Evolutionary conservation across 805 yeast species (phyloP), one percentile per base, ranked within the genome.

Genomic region (Brettanomyces anomalus): DNA sequence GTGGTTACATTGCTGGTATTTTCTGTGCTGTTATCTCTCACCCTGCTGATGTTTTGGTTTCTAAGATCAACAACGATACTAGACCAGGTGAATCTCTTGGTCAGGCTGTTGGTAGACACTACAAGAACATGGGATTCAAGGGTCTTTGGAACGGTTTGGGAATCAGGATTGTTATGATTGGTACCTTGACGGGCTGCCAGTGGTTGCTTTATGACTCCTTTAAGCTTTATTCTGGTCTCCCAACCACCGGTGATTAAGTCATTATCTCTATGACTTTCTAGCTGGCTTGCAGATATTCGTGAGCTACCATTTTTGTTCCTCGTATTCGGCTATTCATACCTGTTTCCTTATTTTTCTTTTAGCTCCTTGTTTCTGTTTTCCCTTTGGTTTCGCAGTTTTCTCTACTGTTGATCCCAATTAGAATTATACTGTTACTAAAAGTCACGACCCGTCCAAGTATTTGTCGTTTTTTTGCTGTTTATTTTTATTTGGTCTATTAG

Each of bases 1-100:
- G 96, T 64, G 97, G 98, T 61, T 90, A 90, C 68, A 76, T 90
- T 59, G 98, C 97, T 10, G 98, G 97, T 80, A 81, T 93, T 43
- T 77, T 89, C 69, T 90, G 97, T 71, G 97, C 98, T 6, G 68
- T 84, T 41, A 93, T 89, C 15, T 89, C 97, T 21, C 97, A 93
- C 64, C 98, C 98, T 17, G 97, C 97, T n/a, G 98, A 90, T 65
- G 97, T 90, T 30, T 81, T 93, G 95, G 97, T 90, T 20, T 85
- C 95, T 39, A 85, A 88, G 73, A 78, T 93, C 56, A 89, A 86
- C 61, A 73, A 82, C 46, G 88, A 79, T 54, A 78, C 76, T 55
- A 65, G 64, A 58, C 72, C 80, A 30, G 71, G 71, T 40, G 95
- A 88, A 67, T 57, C 82, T 4, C 71, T 76, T 55, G 79, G 81